Evolutionary conservation across 257 asterid genomes (phyloP), one percentile per base, ranked within the genome.

Genomic region (Jaltomata sinuosa): DNA sequence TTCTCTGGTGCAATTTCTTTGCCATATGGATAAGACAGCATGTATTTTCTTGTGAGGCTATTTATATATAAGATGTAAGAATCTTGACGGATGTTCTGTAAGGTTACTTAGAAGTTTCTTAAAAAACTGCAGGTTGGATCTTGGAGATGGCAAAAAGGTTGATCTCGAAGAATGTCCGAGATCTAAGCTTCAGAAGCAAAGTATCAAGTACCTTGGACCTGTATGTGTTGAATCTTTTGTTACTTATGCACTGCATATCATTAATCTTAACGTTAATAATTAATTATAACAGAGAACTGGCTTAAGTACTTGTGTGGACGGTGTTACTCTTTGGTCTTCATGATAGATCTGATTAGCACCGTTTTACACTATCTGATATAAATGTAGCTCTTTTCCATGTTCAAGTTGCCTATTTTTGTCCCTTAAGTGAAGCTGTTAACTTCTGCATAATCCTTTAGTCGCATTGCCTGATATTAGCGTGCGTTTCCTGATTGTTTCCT

Each of bases 181-280:
- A 86, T 88, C 94, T 34, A 92, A 91, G 93, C 99, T 96, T 80
- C 97, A 97, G 81, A 85, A 93, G 36, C 99, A 93, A 65, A 90
- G 95, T 89, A 94, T 96, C 92, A 91, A 90, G 85, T 96, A 96
- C 89, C 98, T 96, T 82, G 99, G 98, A 83, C 99, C 98, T 4
- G 99, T 96, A 93, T 8, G 97, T 90, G 67, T 79, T 68, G 86
- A 79, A 82, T 61, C 62, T 54, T 69, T 10, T 77, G 64, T 86
- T 80, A 64, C 19, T 19, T 15, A 12, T 8, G 1, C 69, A 21
- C 47, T 32, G 3, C 25, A 34, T 27, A 38, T 54, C 36, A 0
- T 61, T 0, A 57, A 1, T 18, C 42, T 27, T 15, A 45, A 64
- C 1, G 0, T 27, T 16, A 54, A 42, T 36, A 42, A 27, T 16